Conservation (phyloP, 2,329 filamentous ascomycete genomes). For the Botrytis porri region DNA sequence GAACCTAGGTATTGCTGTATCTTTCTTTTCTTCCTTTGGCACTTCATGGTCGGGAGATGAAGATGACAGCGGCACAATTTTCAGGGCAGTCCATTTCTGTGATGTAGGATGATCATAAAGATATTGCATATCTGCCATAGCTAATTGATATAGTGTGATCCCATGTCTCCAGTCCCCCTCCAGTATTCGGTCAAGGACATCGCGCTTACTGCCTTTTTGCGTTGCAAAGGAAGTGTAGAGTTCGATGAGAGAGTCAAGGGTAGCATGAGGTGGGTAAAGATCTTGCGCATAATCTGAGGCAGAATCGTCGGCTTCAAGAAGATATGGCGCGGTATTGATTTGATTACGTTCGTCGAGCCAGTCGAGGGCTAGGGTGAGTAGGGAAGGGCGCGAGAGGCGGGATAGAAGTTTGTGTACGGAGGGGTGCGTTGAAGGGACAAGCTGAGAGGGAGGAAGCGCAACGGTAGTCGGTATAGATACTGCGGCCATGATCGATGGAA, state of each 20-base stretch:
- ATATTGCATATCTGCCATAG: conserved; percentile 66
- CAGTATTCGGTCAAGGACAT: conserved; percentile 60
- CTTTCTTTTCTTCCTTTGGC: conserved; percentile 40
- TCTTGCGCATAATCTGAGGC: conserved; percentile 58
- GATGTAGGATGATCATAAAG: conserved; percentile 63
- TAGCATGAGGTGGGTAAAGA: conserved; percentile 65
- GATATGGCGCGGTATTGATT: conserved; percentile 57
- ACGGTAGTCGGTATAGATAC: conserved; percentile 68
- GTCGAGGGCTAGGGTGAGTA: conserved; percentile 69
- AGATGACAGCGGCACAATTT: conserved; percentile 50
- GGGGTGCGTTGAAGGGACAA: conserved; percentile 62
- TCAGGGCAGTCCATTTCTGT: conserved; percentile 63
- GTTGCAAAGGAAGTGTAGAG: conserved; percentile 60
- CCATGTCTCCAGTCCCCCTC: conserved; percentile 69
- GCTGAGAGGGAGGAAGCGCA: conserved; percentile 67
- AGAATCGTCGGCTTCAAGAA: conserved; percentile 44
- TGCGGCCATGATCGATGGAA: conserved; percentile 7
- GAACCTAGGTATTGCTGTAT: conserved; percentile 62
- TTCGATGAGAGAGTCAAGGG: conserved; percentile 63
- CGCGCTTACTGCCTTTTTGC: conserved; percentile 59
- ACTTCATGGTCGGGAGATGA: conserved; percentile 6
- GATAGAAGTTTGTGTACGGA: conserved; percentile 64
- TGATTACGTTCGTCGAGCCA: conserved; percentile 72
- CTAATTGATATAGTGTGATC: conserved; percentile 62
- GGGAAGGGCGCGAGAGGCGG: conserved; percentile 67